Evolutionary conservation across 768 basidiomycete species (phyloP).

Genomic region (Rhodotorula diobovata): DNA sequence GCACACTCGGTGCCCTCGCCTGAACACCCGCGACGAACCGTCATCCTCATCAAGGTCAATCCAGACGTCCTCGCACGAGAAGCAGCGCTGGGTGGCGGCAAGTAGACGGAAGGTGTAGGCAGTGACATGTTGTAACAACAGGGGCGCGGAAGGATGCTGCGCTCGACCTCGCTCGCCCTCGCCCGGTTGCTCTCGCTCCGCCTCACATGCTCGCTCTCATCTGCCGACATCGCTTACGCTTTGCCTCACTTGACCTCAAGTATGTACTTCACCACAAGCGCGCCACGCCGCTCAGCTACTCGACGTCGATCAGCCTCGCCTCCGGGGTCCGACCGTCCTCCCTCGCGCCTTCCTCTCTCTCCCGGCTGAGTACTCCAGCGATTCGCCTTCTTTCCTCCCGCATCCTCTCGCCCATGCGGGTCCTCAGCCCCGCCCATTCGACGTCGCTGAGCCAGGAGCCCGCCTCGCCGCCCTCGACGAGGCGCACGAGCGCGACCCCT

Average conservation of each 20-base stretch:
- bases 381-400: background rate
- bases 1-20: constrained; percentile 85
- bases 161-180: background rate
- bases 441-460: background rate
- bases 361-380: no score
- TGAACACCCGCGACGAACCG: constrained; percentile 75
- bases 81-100: constrained; percentile 61
- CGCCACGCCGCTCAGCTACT: background rate
- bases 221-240: no score
- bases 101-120: constrained; percentile 51
- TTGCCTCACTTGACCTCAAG: no score
- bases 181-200: background rate
- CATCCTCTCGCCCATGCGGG: no score
- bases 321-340: background rate
- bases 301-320: background rate
- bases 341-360: background rate
- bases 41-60: constrained; percentile 96
- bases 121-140: background rate
- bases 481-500: background rate
- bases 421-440: background rate
- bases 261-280: no score
- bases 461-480: background rate
- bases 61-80: constrained; percentile 88
- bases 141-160: no score
- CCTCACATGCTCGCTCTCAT: background rate